A percentile compares a stretch with the other conserved stretches of the same genome.
phyloP scores from a whole-genome alignment of 2,329 filamentous ascomycete genomes.

The Diaporthe helianthi region DNA sequence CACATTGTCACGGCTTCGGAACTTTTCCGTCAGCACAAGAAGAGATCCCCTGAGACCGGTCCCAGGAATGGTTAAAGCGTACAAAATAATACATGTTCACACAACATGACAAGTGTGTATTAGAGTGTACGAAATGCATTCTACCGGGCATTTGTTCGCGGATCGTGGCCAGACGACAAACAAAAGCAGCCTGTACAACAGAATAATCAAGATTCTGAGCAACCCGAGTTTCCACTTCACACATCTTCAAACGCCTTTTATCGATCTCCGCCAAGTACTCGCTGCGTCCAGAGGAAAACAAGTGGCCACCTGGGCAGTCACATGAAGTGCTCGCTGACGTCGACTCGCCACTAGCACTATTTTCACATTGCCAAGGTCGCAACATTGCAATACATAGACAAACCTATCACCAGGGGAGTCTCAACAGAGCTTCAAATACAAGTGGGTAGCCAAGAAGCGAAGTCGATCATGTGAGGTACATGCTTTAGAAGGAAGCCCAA shows the following conservation, averaged over 20 bases:
- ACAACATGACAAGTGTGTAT: not conserved
- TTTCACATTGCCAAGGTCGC: not conserved
- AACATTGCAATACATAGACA: not conserved
- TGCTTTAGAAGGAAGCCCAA: not conserved
- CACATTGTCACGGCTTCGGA: not conserved
- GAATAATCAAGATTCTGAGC: not conserved
- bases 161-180: not conserved
- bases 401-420: not conserved
- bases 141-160: too few relatives aligned
- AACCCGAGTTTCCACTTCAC: not conserved
- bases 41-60: not conserved
- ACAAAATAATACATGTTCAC: not conserved
- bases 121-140: not conserved
- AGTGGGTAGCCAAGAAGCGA: not conserved
- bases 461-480: not conserved
- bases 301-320: not conserved
- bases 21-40: not conserved
- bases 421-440: not conserved
- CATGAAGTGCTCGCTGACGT: not conserved
- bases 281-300: not conserved
- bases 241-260: not conserved
- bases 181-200: not conserved
- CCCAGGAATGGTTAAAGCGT: not conserved
- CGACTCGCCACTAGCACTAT: not conserved
- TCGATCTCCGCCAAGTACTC: not conserved